Percentiles rank a stretch among this genome's conserved stretches.
Evolutionary conservation across 352 stramenopile genomes (phyloP).

Genomic region (Blastocystis sp.): DNA sequence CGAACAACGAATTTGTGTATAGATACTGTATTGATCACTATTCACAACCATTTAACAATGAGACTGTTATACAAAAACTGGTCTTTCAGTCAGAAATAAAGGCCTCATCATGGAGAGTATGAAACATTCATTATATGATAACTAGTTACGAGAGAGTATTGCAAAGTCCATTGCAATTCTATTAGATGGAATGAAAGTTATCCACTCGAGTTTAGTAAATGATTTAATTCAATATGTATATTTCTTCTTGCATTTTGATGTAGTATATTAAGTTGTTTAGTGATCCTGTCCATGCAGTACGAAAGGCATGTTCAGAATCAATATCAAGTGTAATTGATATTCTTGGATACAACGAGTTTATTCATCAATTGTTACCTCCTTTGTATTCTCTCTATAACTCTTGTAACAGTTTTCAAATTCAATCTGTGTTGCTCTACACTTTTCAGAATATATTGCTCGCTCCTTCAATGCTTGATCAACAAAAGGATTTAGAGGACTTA

Average conservation of each 20-base stretch:
- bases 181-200: background rate
- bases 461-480: background rate
- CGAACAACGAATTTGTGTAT: background rate
- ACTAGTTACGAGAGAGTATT: background rate
- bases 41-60: background rate
- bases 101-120: background rate
- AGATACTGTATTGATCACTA: conserved; percentile 3
- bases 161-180: background rate
- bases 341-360: background rate
- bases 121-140: background rate
- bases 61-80: background rate
- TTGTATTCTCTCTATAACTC: background rate
- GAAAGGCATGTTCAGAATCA: background rate
- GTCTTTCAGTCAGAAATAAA: background rate
- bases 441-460: background rate
- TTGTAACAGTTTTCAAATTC: background rate
- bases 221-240: background rate
- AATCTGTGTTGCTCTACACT: background rate
- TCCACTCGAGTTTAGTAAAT: background rate
- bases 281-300: background rate
- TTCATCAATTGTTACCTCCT: background rate
- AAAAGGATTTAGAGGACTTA: background rate
- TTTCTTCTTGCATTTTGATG: background rate
- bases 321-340: background rate
- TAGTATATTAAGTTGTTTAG: background rate